Conservation (phyloP, 352 stramenopile genomes). For the Phytopythium sindhum region DNA sequence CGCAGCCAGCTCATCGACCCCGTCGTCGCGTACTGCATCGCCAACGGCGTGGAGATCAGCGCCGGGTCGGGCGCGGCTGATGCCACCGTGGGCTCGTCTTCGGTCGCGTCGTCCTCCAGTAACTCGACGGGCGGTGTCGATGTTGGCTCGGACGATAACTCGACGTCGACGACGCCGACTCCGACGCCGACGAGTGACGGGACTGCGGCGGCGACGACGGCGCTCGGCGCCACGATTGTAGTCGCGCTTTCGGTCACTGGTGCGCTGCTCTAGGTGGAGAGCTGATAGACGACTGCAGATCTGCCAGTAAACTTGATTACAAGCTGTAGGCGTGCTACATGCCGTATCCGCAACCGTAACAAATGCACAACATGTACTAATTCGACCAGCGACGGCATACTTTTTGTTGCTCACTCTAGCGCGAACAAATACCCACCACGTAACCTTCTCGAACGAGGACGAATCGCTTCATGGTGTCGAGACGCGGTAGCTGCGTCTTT, state of each 20-base stretch:
- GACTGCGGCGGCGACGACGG: neutral
- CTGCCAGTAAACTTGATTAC: neutral
- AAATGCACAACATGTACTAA: too few relatives aligned
- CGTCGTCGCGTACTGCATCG: conserved; percentile 13
- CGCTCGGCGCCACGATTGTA: neutral
- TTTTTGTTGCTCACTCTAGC: too few relatives aligned
- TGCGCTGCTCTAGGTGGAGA: neutral
- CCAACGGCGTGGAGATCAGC: conserved; percentile 9
- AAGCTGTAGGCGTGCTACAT: neutral
- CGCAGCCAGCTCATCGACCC: conserved; percentile 19
- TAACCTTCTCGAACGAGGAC: too few relatives aligned
- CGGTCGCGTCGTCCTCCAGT: neutral
- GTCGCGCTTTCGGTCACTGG: conserved; percentile 2
- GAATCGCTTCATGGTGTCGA: too few relatives aligned
- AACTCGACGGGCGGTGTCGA: conserved; percentile 3
- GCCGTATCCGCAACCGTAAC: neutral
- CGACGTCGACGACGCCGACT: neutral
- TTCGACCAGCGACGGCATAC: too few relatives aligned
- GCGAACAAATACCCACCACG: too few relatives aligned
- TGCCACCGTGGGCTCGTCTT: conserved; percentile 4
- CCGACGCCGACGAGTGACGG: neutral
- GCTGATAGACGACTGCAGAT: neutral
- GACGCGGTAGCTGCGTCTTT: too few relatives aligned
- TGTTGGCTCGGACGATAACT: neutral
- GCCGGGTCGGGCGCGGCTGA: neutral